Evolutionary conservation across 2,329 filamentous ascomycete species (phyloP), one percentile per base, ranked within the genome.

Genomic region (Xylogone sp.): DNA sequence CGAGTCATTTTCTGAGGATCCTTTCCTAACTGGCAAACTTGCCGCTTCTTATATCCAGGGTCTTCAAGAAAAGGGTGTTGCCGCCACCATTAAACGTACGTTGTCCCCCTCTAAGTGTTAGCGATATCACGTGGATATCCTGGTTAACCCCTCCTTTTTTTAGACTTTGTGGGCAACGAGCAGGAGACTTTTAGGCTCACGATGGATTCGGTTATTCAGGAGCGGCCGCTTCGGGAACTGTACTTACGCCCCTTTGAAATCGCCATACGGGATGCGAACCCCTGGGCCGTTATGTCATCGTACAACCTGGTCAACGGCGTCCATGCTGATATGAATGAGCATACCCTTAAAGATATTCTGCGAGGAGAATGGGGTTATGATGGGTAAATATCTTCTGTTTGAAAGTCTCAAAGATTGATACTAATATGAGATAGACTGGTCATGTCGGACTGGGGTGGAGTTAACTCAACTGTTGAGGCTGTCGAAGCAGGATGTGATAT

Each of bases 1-100:
- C 59, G 90, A 95, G 69, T 91, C 88, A 0, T 94, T 91, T 66
- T 90, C 87, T 0, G 90, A 94, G 67, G 90, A 94, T 59, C 89
- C 89, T 0, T 78, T 86, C 9, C 75, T 95, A 4, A 89, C 88
- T 0, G 88, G 88, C 27, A 87, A 84, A 56, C 72, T 91, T 54
- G 86, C 87, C 12, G 81, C 86, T 1, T 79, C 86, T 53, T 88
- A 88, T 55, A 85, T 89, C 62, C 83, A 81, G 45, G 87, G 87
- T 7, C 73, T 88, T 50, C 89, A 94, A 63, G 83, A 85, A 21
- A 84, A 83, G 54, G 85, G 86, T 1, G 79, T 94, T 34, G 83
- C 85, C 7, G 87, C 89, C 10, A 90, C 88, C 0, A 83, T 92
- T 59, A 94, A 94, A 73, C 89, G 87, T 82, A 57, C 57, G 73